Evolutionary conservation across 2,329 filamentous ascomycete genomes (phyloP), one percentile per base, ranked within the genome.

Genomic region (Nemania sp.): DNA sequence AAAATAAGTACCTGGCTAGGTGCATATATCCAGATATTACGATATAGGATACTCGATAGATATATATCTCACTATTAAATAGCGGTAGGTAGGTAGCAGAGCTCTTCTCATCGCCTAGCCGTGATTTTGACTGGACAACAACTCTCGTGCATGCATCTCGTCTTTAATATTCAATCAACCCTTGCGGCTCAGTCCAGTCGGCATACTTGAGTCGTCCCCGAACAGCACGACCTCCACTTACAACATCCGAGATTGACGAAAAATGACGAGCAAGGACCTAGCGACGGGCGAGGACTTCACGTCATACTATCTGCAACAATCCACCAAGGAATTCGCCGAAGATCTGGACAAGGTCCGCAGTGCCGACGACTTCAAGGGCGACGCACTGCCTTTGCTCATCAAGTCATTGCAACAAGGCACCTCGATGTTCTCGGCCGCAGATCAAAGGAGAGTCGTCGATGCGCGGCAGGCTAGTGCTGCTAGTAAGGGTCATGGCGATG

Each of bases 251-350:
- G 7, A 29, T 7, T 7, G 25, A 29, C 25, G n/a, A 29, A 29
- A 29, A 1, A 71, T 68, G 69, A 49, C 66, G 12, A 50, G 55
- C 50, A 66, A 70, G 52, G 63, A 68, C 45, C 21, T 57, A 25
- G 20, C 52, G n/a, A 54, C 39, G 3, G 47, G 39, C n/a, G 53
- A 29, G 5, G 77, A 79, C 21, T 91, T 91, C 75, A 79, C 82
- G 9, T 78, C 85, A 10, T 88, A 86, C 72, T 92, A 92, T 73
- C 82, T 92, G 48, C 86, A 89, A 68, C 86, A 84, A 60, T 79
- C 87, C 5, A 90, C 90, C 0, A 78, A 81, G 52, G 90, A 92
- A 72, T 86, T 93, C 57, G 85, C 87, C 12, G 87, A 91, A 66
- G 90, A 92, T 72, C 80, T 93, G 39, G 87, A 91, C 76, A 86